A percentile compares a stretch with the other conserved stretches of the same genome.
These are phyloP conservation scores for Claviceps humidiphila DNA, from an alignment of 2,329 filamentous ascomycete species.

Conservation along the genomic window DNA sequence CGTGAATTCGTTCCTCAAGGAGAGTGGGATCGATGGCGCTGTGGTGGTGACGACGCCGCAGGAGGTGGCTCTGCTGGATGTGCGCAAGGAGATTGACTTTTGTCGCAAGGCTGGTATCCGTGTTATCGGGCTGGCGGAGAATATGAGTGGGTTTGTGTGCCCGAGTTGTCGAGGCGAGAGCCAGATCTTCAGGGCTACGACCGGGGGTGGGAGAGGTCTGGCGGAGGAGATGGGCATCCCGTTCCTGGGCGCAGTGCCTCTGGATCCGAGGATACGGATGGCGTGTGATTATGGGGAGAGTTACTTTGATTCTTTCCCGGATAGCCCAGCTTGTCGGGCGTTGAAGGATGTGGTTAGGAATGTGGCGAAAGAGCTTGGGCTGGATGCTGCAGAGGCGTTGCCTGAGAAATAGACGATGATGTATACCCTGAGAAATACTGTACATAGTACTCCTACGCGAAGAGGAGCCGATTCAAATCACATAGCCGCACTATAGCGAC, in stretches of 20 bases:
- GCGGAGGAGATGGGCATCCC: constrained; percentile 79
- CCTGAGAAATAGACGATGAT: constrained; percentile 23
- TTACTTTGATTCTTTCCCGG: constrained; percentile 86
- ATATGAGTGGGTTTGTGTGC: constrained; percentile 96
- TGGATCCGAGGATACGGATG: constrained; percentile 92
- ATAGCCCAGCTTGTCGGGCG: constrained; percentile 78
- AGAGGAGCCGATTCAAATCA: too few relatives aligned
- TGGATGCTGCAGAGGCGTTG: constrained; percentile 42
- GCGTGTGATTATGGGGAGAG: constrained; percentile 95
- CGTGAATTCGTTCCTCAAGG: constrained; percentile 82
- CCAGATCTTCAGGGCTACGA: constrained; percentile 84
- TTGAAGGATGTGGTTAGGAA: constrained; percentile 68
- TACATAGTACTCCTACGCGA: not conserved
- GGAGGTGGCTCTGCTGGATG: constrained; percentile 82
- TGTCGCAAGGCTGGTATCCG: constrained; percentile 86
- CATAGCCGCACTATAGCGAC: not conserved
- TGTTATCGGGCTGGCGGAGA: constrained; percentile 84
- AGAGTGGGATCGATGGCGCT: constrained; percentile 84
- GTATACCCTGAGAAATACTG: not conserved
- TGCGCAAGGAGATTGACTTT: constrained; percentile 95
- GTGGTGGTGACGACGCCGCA: constrained; percentile 91
- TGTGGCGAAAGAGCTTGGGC: constrained; percentile 52
- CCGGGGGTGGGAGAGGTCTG: constrained; percentile 68
- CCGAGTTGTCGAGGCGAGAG: constrained; percentile 72
- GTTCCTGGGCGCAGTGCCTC: constrained; percentile 77